Evolutionary conservation across 805 yeast genomes (phyloP).

Genomic region (Middelhovenomyces tepae): DNA sequence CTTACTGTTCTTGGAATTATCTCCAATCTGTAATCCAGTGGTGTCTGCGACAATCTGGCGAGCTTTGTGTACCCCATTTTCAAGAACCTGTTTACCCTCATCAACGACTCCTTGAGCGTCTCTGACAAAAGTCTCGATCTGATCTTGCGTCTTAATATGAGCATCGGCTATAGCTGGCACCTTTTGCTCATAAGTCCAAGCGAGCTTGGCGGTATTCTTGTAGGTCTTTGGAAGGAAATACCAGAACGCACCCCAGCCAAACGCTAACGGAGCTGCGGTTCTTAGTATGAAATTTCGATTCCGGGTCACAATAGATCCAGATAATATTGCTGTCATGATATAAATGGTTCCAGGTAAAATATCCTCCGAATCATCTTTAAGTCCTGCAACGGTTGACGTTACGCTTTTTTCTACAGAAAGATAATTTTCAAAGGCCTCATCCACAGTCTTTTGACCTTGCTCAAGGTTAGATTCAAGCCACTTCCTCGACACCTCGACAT

Average conservation of each 20-base stretch:
- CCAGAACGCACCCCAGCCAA: slow-evolving; percentile 58
- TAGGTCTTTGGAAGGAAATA: slow-evolving; percentile 69
- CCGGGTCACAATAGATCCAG: slow-evolving; percentile 69
- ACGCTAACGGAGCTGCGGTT: slow-evolving; percentile 45
- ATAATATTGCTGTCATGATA: slow-evolving; percentile 55
- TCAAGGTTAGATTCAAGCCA: slow-evolving; percentile 28
- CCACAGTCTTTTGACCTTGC: slow-evolving; percentile 33
- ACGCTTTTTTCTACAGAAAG: slow-evolving; percentile 55
- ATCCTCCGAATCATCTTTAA: slow-evolving; percentile 60
- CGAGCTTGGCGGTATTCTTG: slow-evolving; percentile 45
- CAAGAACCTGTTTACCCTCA: slow-evolving; percentile 32
- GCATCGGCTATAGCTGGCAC: slow-evolving; percentile 57
- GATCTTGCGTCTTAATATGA: slow-evolving; percentile 43
- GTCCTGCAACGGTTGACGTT: slow-evolving; percentile 49
- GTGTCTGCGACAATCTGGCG: slow-evolving; percentile 40
- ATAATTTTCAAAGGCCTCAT: slow-evolving; percentile 41
- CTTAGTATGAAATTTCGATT: slow-evolving; percentile 50
- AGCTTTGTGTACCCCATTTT: slow-evolving; percentile 31
- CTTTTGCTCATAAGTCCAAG: slow-evolving; percentile 52
- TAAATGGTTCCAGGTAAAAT: slow-evolving; percentile 64
- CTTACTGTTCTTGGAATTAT: slow-evolving; percentile 34
- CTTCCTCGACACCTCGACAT: slow-evolving; percentile 42
- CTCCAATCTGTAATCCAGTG: slow-evolving; percentile 64
- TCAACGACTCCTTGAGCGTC: slow-evolving; percentile 37
- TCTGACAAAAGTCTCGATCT: slow-evolving; percentile 37